Evolutionary conservation across 345 rosid genomes (phyloP), one percentile per base, ranked within the genome.

Genomic region (Salix exigua): DNA sequence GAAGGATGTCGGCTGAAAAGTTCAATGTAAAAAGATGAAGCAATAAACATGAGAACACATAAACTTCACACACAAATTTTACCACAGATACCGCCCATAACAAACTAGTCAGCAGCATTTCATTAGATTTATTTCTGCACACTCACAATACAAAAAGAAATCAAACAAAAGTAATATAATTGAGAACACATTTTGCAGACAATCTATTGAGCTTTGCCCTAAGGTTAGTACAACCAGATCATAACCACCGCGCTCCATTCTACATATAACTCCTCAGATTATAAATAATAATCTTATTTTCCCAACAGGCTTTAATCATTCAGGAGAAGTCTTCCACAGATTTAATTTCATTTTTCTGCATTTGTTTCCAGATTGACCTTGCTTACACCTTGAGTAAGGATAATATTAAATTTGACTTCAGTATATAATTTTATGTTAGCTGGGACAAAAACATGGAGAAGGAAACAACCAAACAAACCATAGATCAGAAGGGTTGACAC

Each of bases 1-100:
- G 73, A 67, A 7, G 91, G 90, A 85, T 88, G 91, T 60, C 89
- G 84, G 74, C 90, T 86, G 83, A 12, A 17, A 75, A 77, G 23
- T 75, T 4, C 30, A 67, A 74, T 33, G 30, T 74, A 61, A 50
- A 46, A 61, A n/a, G 63, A 23, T 7, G 25, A 37, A 66, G 35
- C 44, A 40, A 40, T 40, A 40, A 40, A 40, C 44, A 40, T 66
- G 8, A 31, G 38, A 66, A 35, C 35, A 5, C 26, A 38, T 11
- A 25, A 40, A 40, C 44, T 10, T 10, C 2, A 40, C 44, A 40
- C 12, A 40, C 44, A 40, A 40, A 40, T 40, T 40, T 40, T 40
- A 40, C 44, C 44, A 40, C 44, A 40, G 21, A 53, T 7, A 53
- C 61, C 8, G 1, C 61, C 21, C 10, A 7, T 53, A 53, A 53